A percentile compares a stretch with the other conserved stretches of the same genome.
These are phyloP conservation scores for Trematosphaeria pertusa DNA, from an alignment of 2,329 filamentous ascomycete genomes.

Conservation along the genomic window DNA sequence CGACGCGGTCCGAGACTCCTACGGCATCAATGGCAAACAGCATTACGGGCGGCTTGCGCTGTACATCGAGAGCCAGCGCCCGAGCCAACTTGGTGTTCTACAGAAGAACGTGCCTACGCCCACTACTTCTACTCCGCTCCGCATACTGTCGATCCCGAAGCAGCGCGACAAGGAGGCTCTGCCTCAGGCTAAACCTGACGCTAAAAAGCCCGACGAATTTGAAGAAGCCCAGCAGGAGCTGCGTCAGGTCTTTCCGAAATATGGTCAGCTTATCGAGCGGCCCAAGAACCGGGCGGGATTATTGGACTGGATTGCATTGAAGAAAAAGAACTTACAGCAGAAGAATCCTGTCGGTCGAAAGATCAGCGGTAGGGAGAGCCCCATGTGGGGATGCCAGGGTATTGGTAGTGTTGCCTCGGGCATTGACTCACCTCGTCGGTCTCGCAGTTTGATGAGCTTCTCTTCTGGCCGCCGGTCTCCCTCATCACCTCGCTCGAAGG, in stretches of 20 bases:
- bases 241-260: slow-evolving; percentile 36
- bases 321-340: slow-evolving; percentile 25
- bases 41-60: slow-evolving; percentile 41
- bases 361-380: slow-evolving; percentile 12
- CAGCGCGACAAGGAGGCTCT: slow-evolving; percentile 1
- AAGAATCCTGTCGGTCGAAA: slow-evolving; percentile 21
- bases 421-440: not conserved
- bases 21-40: slow-evolving; percentile 31
- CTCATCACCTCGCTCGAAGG: not conserved
- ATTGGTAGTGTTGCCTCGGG: not conserved
- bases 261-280: slow-evolving; percentile 39
- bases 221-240: slow-evolving; percentile 37
- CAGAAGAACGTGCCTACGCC: slow-evolving; percentile 30
- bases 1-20: slow-evolving; percentile 35
- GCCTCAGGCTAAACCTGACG: not conserved
- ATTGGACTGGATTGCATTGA: slow-evolving; percentile 35
- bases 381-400: slow-evolving; percentile 25
- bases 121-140: slow-evolving; percentile 28
- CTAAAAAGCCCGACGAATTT: slow-evolving; percentile 23
- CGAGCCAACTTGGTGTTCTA: slow-evolving; percentile 41
- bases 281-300: slow-evolving; percentile 37
- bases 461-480: not conserved
- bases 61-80: slow-evolving; percentile 36
- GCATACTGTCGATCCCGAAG: slow-evolving; percentile 24
- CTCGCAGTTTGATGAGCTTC: not conserved